Conservation (phyloP, 1,284 basidiomycete species). For the Peniophora sp. region DNA sequence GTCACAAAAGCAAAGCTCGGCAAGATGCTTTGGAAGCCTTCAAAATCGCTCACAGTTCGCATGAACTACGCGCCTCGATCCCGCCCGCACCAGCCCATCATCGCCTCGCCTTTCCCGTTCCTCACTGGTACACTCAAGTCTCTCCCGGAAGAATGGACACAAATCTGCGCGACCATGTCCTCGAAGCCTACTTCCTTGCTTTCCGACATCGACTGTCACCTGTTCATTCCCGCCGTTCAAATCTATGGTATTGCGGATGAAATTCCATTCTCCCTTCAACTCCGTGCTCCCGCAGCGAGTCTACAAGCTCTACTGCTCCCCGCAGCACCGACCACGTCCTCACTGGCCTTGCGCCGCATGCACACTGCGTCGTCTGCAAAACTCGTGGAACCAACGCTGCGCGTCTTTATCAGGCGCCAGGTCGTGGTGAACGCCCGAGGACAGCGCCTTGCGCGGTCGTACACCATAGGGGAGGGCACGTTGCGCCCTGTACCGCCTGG, state of each 20-base stretch:
- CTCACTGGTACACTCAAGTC: constrained; percentile 39
- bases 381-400: constrained; percentile 21
- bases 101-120: constrained; percentile 23
- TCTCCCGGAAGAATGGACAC: constrained; percentile 57
- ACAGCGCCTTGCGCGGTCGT: constrained; percentile 25
- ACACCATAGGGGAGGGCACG: constrained; percentile 29
- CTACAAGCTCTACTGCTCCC: constrained; percentile 31
- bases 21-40: constrained; percentile 1
- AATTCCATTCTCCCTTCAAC: constrained; percentile 56
- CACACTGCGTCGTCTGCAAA: constrained; percentile 4
- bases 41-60: constrained; percentile 6
- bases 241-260: constrained; percentile 43
- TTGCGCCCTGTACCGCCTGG: constrained; percentile 31
- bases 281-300: constrained; percentile 36
- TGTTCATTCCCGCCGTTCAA: constrained; percentile 44
- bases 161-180: constrained; percentile 36
- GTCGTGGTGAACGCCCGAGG: constrained; percentile 23
- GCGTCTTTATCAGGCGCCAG: constrained; percentile 35
- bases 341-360: constrained; percentile 9
- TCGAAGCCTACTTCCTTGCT: neutral
- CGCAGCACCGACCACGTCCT: too few species aligned
- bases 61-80: constrained; percentile 40
- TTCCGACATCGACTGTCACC: constrained; percentile 17
- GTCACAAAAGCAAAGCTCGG: neutral
- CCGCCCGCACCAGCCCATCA: constrained; percentile 39